A percentile compares a stretch with the other conserved stretches of the same genome.
Evolutionary conservation across 2,329 filamentous ascomycete species (phyloP).

Genomic region (Bertia moriformis): DNA sequence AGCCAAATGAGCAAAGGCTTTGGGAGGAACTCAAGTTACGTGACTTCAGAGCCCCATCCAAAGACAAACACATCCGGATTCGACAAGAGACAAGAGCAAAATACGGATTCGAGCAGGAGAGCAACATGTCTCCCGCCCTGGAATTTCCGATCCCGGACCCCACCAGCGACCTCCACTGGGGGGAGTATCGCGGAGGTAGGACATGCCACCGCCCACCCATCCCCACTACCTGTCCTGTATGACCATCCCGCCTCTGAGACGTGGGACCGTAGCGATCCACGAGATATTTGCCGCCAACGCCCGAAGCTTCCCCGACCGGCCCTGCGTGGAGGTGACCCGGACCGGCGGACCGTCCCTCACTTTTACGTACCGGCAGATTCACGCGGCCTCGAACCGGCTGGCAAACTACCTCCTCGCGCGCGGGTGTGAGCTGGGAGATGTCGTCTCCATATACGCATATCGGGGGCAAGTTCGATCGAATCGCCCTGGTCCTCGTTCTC

Average conservation of each 20-base stretch:
- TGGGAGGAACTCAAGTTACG: no score
- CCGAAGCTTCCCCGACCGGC: constrained; percentile 44
- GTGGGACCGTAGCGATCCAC: constrained; percentile 58
- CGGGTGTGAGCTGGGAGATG: constrained; percentile 66
- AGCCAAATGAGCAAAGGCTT: no score
- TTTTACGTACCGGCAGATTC: constrained; percentile 77
- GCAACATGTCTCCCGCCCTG: no score
- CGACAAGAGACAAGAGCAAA: no score
- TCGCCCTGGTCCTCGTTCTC: no score
- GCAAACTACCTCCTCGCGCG: constrained; percentile 64
- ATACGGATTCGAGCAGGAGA: no score
- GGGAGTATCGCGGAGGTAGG: constrained; percentile 45
- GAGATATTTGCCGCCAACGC: constrained; percentile 57
- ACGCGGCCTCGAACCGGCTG: constrained; percentile 68
- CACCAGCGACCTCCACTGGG: constrained; percentile 53
- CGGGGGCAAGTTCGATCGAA: no score
- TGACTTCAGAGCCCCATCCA: no score
- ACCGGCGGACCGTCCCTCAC: constrained; percentile 37
- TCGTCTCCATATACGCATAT: constrained; percentile 85
- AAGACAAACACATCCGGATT: no score
- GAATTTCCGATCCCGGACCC: constrained; percentile 60
- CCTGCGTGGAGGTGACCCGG: constrained; percentile 32
- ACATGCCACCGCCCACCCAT: no score
- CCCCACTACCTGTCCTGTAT: no score
- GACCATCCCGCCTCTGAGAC: no score